Evolutionary conservation across 208 protist species (phyloP).

Genomic region (Trichomonas vaginalis): DNA sequence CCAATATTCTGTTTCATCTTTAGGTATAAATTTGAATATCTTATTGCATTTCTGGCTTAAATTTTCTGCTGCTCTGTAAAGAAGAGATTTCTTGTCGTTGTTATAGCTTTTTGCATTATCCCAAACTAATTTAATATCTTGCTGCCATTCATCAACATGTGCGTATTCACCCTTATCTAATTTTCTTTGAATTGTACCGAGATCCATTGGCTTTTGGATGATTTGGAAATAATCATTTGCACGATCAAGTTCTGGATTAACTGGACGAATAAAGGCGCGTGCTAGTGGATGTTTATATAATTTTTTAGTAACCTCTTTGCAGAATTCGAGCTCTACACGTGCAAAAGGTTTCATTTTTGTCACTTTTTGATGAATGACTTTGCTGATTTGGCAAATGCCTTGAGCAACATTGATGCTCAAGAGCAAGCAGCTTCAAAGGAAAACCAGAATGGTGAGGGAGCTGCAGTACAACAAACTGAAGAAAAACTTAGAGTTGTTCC

Average conservation of each 20-base stretch:
- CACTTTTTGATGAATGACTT: not conserved
- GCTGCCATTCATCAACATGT: not conserved
- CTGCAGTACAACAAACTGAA: not conserved
- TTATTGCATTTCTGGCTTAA: not conserved
- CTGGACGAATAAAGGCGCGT: not conserved
- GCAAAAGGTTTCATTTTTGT: not conserved
- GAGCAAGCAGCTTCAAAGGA: not conserved
- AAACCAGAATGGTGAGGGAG: not conserved
- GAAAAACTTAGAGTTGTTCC: not conserved
- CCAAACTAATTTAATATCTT: not conserved
- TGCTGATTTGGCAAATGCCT: not conserved
- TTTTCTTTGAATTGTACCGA: not conserved
- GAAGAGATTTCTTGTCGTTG: not conserved
- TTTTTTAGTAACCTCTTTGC: not conserved
- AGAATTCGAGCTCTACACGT: not conserved
- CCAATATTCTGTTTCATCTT: not conserved
- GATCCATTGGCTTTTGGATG: not conserved
- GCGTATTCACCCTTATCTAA: not conserved
- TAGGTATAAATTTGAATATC: not conserved
- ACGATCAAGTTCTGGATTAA: not conserved
- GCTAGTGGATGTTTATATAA: not conserved
- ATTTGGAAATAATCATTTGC: conserved; percentile 2
- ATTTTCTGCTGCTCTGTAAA: not conserved
- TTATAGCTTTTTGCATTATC: not conserved
- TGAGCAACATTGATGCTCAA: not conserved